A percentile compares a stretch with the other conserved stretches of the same genome.
Conservation (phyloP, 2,329 filamentous ascomycete genomes). For the Arthrobotrys sinensis region DNA sequence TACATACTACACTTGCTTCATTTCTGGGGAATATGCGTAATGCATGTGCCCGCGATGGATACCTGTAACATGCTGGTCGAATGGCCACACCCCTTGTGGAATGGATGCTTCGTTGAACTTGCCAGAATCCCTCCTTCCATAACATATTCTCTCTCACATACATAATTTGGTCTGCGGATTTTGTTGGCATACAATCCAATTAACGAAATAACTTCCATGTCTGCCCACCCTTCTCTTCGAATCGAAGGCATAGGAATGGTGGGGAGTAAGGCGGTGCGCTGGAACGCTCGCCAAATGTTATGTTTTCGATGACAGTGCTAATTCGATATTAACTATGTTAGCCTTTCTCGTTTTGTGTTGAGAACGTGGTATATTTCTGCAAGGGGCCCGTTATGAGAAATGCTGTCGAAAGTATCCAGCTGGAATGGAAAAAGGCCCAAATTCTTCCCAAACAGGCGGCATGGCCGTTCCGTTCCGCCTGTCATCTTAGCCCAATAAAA, state of each 20-base stretch:
- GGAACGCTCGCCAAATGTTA: slow-evolving; percentile 32
- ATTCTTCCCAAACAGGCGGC: slow-evolving; percentile 41
- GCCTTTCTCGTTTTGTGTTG: slow-evolving; percentile 49
- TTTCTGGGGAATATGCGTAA: slow-evolving; percentile 7
- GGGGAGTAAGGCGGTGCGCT: neutral
- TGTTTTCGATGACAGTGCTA: neutral
- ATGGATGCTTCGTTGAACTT: slow-evolving; percentile 43
- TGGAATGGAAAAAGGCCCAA: slow-evolving; percentile 47
- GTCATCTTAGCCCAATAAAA: neutral
- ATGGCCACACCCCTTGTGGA: slow-evolving; percentile 17
- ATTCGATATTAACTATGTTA: neutral
- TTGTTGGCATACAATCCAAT: slow-evolving; percentile 9
- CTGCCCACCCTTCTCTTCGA: neutral
- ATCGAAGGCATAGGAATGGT: slow-evolving; percentile 28
- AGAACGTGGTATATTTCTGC: slow-evolving; percentile 57
- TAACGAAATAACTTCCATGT: slow-evolving; percentile 3
- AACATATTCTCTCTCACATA: neutral
- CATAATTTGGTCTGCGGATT: neutral
- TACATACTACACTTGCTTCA: neutral
- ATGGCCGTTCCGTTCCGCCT: slow-evolving; percentile 24
- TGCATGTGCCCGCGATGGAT: neutral
- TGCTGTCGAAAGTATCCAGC: slow-evolving; percentile 21
- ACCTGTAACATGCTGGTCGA: slow-evolving; percentile 14
- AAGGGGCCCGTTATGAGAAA: slow-evolving; percentile 33
- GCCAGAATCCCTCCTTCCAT: neutral